phyloP scores from a whole-genome alignment of 2,329 filamentous ascomycete genomes.

The Fusarium sacchari region DNA sequence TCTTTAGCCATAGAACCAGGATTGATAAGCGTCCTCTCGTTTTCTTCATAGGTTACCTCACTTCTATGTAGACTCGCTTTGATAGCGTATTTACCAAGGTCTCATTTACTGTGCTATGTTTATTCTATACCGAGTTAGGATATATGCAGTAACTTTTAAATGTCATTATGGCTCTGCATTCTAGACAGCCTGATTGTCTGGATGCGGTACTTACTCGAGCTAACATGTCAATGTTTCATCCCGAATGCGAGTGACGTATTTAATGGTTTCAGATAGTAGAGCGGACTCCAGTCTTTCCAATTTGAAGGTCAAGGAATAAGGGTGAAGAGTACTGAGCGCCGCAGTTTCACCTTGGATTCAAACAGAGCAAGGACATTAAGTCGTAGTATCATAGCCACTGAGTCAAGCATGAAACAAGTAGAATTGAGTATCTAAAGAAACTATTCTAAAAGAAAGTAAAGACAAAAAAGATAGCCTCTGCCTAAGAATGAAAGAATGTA shows the following conservation, averaged over 20 bases:
- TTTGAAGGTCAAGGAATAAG: background rate
- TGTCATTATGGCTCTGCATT: accelerated
- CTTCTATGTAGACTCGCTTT: accelerated
- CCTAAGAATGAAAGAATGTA: background rate
- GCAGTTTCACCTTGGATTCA: accelerated
- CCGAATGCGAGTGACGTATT: background rate
- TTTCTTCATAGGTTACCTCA: accelerated
- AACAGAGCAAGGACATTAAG: accelerated
- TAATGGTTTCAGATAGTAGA: background rate
- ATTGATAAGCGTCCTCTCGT: background rate
- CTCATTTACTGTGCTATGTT: background rate
- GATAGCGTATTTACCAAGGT: accelerated
- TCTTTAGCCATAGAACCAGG: background rate
- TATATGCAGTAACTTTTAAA: accelerated
- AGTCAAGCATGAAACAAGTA: accelerated
- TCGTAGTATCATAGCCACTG: accelerated
- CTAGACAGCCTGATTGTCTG: accelerated
- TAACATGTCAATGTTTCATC: too few species aligned
- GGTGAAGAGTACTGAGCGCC: accelerated
- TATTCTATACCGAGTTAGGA: accelerated
- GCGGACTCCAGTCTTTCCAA: background rate
- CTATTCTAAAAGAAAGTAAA: background rate
- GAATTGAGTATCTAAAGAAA: background rate
- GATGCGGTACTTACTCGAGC: background rate
- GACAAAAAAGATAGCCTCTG: too few species aligned